Evolutionary conservation across 2,329 filamentous ascomycete genomes (phyloP).

Genomic region (Leptodontidium sp.): DNA sequence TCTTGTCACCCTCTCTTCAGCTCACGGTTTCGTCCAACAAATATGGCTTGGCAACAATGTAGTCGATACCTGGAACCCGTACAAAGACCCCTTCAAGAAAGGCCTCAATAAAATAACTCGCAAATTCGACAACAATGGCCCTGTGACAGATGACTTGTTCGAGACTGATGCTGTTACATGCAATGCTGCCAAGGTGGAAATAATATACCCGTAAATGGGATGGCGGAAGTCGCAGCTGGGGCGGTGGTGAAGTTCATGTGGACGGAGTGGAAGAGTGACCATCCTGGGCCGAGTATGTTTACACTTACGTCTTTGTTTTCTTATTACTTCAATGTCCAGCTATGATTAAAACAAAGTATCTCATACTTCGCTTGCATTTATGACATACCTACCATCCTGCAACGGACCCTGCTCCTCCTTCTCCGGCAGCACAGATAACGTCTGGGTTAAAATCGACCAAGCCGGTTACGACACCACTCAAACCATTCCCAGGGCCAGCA

Average conservation of each 20-base stretch:
- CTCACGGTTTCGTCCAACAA: too few species aligned
- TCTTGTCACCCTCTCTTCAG: too few species aligned
- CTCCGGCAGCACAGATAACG: not conserved
- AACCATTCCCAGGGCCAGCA: not conserved
- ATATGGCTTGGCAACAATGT: too few species aligned
- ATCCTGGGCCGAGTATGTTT: not conserved
- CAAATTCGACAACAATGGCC: not conserved
- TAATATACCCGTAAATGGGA: not conserved
- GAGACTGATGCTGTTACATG: not conserved
- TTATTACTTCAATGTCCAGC: not conserved
- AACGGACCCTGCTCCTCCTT: not conserved
- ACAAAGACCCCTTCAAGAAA: too few species aligned
- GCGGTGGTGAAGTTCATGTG: not conserved
- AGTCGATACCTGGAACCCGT: too few species aligned
- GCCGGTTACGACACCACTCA: not conserved
- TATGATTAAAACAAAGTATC: not conserved
- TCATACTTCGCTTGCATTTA: not conserved
- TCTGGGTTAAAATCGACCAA: conserved; percentile 5
- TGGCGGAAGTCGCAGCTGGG: not conserved
- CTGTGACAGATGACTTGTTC: not conserved
- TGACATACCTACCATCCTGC: not conserved
- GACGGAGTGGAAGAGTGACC: not conserved
- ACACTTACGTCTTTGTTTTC: too few species aligned
- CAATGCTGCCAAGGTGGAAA: not conserved
- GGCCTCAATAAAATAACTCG: too few species aligned